Base-by-base conservation (phyloP, 2,329 filamentous ascomycete genomes). In the Penicillium digitatum region DNA sequence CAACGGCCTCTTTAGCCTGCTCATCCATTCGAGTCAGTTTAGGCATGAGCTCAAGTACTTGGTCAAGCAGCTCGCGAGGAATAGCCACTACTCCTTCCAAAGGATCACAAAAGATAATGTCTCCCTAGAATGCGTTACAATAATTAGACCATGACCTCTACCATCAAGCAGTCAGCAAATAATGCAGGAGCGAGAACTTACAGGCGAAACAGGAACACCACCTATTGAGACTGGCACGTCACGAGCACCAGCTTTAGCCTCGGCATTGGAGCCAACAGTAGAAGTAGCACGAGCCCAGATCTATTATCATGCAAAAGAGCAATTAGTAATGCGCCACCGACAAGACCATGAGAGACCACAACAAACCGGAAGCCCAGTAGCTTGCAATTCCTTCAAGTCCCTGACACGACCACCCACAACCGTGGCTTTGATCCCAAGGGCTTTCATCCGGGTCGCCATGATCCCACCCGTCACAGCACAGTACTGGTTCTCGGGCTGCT, bases 381-480 rank as follows among this genome's bases (percentile, higher is more conserved):
- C 77, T 52, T 74, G 76, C 55, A 89, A 69, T 65, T 88, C 84
- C 16, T 73, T 74, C 18, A 90, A 64, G 73, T 91, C 88, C 57
- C 88, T 78, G 6, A 87, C 82, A 37, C 87, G 76, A 1, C 88
- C 88, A 61, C 84, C 80, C 8, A 89, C 84, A n/a, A 90, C 74
- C 11, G 87, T 79, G 3, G 80, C 87, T 61, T 78, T 76, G 18
- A 82, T 82, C 14, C 82, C 81, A 11, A 86, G 77, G 14, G 80
- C 69, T 64, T 84, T 83, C 81, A 90, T 87, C 20, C 88, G 78
- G 29, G 82, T 76, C 5, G 86, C 88, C 81, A 90, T 88, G 60
- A 91, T 89, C 18, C 88, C 88, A n/a, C 88, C 88, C 6, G 89
- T 80, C 8, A 89, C 80, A 6, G 88, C 88, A 71, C 88, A 89